phyloP scores from a whole-genome alignment of 768 basidiomycete genomes.

The Polyporus arcularius region DNA sequence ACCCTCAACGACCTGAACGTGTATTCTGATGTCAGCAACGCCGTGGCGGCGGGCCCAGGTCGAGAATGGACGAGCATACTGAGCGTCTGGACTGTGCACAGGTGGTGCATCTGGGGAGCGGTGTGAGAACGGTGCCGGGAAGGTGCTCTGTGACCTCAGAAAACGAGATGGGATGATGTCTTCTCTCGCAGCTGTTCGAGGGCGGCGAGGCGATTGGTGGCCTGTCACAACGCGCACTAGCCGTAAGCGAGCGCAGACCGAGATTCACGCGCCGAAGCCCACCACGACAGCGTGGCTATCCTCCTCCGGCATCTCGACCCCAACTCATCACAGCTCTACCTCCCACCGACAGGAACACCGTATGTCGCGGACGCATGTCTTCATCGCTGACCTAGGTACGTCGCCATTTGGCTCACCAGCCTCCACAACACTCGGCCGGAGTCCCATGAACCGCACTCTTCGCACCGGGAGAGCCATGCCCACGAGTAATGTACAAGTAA shows the following conservation, averaged over 20 bases:
- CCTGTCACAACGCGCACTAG: slow-evolving; percentile 1
- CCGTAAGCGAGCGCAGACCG: slow-evolving; percentile 18
- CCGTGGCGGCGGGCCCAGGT: slow-evolving; percentile 5
- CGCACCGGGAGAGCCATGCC: background rate
- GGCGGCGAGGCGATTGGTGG: slow-evolving; percentile 13
- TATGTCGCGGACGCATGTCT: too few relatives aligned
- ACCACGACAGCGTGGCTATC: slow-evolving; percentile 15
- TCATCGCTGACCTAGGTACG: background rate
- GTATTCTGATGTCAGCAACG: background rate
- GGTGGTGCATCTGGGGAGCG: slow-evolving; percentile 2
- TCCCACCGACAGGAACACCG: background rate
- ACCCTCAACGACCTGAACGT: background rate
- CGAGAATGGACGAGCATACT: background rate
- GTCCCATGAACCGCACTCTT: slow-evolving; percentile 6
- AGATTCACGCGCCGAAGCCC: slow-evolving; percentile 20
- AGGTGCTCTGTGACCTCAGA: background rate
- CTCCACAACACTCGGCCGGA: background rate
- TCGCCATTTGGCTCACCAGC: background rate
- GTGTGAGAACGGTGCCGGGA: slow-evolving; percentile 2
- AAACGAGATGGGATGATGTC: slow-evolving; percentile 12
- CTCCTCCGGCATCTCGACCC: slow-evolving; percentile 1
- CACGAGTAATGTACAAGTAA: slow-evolving; percentile 1
- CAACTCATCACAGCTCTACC: background rate
- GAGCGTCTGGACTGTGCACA: background rate
- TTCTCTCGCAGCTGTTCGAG: slow-evolving; percentile 6